phyloP scores from a whole-genome alignment of 495 filamentous ascomycete genomes.

The Podospora sp. region DNA sequence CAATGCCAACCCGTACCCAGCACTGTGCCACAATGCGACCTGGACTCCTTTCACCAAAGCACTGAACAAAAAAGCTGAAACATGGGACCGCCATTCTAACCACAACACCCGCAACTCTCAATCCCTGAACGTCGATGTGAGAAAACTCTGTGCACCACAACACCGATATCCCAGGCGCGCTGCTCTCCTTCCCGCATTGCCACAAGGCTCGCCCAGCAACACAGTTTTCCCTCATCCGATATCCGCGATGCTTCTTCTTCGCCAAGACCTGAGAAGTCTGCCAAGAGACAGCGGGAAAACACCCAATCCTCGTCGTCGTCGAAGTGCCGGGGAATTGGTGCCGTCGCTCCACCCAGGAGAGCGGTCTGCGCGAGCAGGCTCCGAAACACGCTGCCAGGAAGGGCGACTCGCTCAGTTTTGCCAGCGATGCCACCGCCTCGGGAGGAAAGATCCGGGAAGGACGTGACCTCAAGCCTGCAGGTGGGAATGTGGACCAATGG shows the following conservation, averaged over 20 bases:
- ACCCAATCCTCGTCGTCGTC: constrained; percentile 38
- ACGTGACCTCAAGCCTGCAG: constrained; percentile 26
- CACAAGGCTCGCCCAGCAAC: constrained; percentile 36
- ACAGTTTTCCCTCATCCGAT: constrained; percentile 29
- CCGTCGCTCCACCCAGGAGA: constrained; percentile 3
- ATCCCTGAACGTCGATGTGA: constrained; percentile 11
- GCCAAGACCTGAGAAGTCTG: constrained; percentile 33
- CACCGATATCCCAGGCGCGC: constrained; percentile 18
- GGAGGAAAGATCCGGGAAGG: background rate
- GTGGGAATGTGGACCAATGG: constrained; percentile 33
- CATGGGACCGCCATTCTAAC: background rate
- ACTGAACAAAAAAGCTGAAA: background rate
- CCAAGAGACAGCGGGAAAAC: constrained; percentile 32
- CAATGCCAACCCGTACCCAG: background rate
- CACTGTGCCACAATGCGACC: background rate
- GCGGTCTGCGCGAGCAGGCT: constrained; percentile 22
- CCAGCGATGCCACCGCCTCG: background rate
- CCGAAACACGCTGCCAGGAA: constrained; percentile 26
- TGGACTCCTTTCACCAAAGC: background rate
- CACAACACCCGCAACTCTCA: constrained; percentile 4
- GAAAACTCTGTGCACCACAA: constrained; percentile 23
- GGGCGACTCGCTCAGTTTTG: constrained; percentile 27
- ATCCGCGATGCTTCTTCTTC: constrained; percentile 26
- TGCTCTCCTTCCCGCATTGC: constrained; percentile 10
- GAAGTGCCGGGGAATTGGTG: constrained; percentile 19